A percentile compares a stretch with the other conserved stretches of the same genome.
These are phyloP conservation scores for Podila horticola DNA, from an alignment of 192 early-diverging fungal species.

Conservation along the genomic window DNA sequence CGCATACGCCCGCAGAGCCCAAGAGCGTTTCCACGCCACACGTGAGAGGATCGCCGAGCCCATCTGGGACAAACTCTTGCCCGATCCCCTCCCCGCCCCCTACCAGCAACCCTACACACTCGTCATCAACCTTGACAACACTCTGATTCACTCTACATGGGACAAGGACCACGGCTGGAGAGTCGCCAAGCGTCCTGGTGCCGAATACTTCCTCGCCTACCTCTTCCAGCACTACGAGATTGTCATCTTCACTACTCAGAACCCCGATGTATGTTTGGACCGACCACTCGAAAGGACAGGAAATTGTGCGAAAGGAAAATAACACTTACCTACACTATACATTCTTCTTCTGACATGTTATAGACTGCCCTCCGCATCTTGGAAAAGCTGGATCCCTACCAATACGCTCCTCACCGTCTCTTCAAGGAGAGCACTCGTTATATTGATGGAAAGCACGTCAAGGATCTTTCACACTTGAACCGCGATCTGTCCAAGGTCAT, in stretches of 20 bases:
- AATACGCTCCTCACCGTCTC: slow-evolving; percentile 85
- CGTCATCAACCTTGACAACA: slow-evolving; percentile 95
- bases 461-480: slow-evolving; percentile 93
- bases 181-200: slow-evolving; percentile 93
- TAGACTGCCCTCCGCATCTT: slow-evolving; percentile 87
- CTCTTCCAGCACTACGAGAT: slow-evolving; percentile 94
- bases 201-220: slow-evolving; percentile 95
- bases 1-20: slow-evolving; percentile 17
- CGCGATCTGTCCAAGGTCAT: slow-evolving; percentile 94
- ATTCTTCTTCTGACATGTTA: neutral
- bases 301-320: neutral
- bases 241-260: slow-evolving; percentile 94
- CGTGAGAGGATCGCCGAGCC: slow-evolving; percentile 67
- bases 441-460: slow-evolving; percentile 84
- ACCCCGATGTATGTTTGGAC: slow-evolving; percentile 71
- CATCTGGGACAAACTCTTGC: slow-evolving; percentile 89
- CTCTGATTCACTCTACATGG: slow-evolving; percentile 94
- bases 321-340: neutral
- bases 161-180: slow-evolving; percentile 97
- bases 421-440: slow-evolving; percentile 94
- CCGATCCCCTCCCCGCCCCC: slow-evolving; percentile 86
- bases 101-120: slow-evolving; percentile 93
- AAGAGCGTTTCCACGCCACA: slow-evolving; percentile 29
- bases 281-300: neutral
- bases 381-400: slow-evolving; percentile 91